A percentile compares a stretch with the other conserved stretches of the same genome.
phyloP scores from a whole-genome alignment of 192 early-diverging fungal species.

The Coemansia sp. region DNA sequence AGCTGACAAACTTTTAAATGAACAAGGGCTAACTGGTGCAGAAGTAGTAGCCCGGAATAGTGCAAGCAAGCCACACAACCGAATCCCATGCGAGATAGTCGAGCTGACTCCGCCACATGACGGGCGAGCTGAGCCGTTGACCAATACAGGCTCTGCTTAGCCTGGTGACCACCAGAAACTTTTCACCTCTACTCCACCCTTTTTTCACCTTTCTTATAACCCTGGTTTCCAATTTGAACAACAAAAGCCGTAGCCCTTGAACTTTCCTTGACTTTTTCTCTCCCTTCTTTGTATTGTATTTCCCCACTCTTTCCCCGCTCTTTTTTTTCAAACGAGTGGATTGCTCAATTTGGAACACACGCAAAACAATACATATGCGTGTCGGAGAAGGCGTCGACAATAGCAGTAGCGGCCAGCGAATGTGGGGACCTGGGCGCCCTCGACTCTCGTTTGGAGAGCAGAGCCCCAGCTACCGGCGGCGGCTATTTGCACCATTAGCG shows the following conservation, averaged over 20 bases:
- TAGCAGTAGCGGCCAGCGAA: constrained; percentile 9
- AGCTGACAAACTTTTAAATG: not conserved
- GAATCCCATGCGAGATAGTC: not conserved
- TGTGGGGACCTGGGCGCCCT: constrained; percentile 11
- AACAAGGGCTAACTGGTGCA: not conserved
- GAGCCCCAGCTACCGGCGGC: constrained; percentile 11
- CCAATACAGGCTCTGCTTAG: not conserved
- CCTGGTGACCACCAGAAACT: not conserved
- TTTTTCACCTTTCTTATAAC: not conserved
- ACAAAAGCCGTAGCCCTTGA: not conserved
- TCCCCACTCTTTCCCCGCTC: not conserved
- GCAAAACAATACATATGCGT: constrained; percentile 12
- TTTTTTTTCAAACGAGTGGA: not conserved
- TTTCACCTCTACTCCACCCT: not conserved
- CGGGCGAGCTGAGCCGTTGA: not conserved
- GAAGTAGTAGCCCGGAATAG: not conserved
- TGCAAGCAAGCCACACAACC: not conserved
- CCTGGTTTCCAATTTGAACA: not conserved
- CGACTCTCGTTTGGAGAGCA: constrained; percentile 29
- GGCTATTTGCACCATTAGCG: constrained; percentile 43
- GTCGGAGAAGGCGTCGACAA: constrained; percentile 12
- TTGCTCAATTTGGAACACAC: not conserved
- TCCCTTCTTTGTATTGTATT: not conserved
- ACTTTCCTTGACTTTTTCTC: not conserved
- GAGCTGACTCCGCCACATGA: not conserved